Evolutionary conservation across 2,329 filamentous ascomycete genomes (phyloP), one percentile per base, ranked within the genome.

Genomic region (Talaromyces marneffei): DNA sequence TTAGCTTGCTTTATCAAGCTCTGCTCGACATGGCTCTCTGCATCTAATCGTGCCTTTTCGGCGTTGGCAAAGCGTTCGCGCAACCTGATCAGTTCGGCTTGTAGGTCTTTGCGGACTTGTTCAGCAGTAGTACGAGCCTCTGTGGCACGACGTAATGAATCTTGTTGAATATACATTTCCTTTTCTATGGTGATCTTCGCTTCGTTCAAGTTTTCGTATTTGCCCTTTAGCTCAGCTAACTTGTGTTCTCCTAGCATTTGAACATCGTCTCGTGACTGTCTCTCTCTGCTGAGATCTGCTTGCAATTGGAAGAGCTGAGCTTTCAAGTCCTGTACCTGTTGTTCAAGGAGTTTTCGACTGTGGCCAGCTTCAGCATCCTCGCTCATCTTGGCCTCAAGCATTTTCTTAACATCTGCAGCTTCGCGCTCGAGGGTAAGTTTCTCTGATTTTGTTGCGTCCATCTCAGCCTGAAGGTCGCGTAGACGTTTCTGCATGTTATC

Each of bases 181-280:
- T 97, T 97, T 75, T 99, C 93, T 65, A 99, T 96, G 52, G 87
- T 96, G 69, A 97, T 96, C 75, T 99, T 99, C 29, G 91, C 88
- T 65, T 97, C 92, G 68, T 96, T 96, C 35, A 97, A 82, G 35
- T 86, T 85, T 55, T 95, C 88, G 67, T 87, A 96, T 66, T 97
- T 92, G 27, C 92, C 87, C 71, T 92, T 88, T 63, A 99, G 80
- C 56, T 88, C 85, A 48, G 89, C 82, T 68, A 88, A 90, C 72
- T 94, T 95, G 77, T 96, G 92, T 67, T 97, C 92, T 4, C 90
- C 87, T 61, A 97, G 87, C 67, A 96, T 85, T 65, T 93, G 87
- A 27, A 97, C 92, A 71, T 99, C 94, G 66, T 97, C 93, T 61
- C 94, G 86, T 16, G 93, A 97, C 74, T 97, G 93, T 2, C 91